phyloP scores from a whole-genome alignment of 2,329 filamentous ascomycete species.

The Chaetomium globosum region DNA sequence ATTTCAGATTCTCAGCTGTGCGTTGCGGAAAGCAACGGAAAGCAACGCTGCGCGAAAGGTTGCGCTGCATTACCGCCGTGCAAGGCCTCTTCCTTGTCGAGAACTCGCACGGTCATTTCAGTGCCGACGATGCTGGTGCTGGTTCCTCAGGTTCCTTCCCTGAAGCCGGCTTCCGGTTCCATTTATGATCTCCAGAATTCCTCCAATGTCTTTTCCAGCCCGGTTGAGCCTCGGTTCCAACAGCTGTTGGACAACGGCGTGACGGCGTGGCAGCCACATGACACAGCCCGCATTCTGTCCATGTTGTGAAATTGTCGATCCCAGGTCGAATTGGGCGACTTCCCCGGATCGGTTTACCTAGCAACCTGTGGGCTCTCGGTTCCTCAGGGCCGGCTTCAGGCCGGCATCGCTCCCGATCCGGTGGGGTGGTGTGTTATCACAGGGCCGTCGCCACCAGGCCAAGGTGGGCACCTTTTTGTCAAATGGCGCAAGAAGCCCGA shows the following conservation, averaged over 20 bases:
- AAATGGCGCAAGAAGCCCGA: slow-evolving; percentile 1
- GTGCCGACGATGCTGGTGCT: neutral
- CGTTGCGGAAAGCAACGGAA: slow-evolving; percentile 20
- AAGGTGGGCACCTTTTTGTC: neutral
- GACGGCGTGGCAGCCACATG: slow-evolving; percentile 29
- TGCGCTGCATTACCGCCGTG: slow-evolving; percentile 14
- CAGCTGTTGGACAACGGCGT: slow-evolving; percentile 17
- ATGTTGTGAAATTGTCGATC: slow-evolving; percentile 17
- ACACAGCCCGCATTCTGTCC: slow-evolving; percentile 8
- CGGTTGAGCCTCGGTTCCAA: neutral
- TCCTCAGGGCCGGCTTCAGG: neutral
- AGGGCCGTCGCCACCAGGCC: neutral
- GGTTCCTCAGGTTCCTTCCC: neutral
- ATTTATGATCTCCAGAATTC: neutral
- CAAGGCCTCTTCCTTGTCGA: neutral
- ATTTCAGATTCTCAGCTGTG: slow-evolving; percentile 13
- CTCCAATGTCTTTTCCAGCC: neutral
- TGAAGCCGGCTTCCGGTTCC: neutral
- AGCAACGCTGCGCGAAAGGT: slow-evolving; percentile 22
- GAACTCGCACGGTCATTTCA: slow-evolving; percentile 12
- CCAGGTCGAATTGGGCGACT: neutral
- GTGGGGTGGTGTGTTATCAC: neutral
- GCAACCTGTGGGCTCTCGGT: neutral
- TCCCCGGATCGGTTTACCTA: slow-evolving; percentile 7
- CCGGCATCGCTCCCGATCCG: neutral